Evolutionary conservation across 768 basidiomycete genomes (phyloP), one percentile per base, ranked within the genome.

Genomic region (Termitomyces heimii): DNA sequence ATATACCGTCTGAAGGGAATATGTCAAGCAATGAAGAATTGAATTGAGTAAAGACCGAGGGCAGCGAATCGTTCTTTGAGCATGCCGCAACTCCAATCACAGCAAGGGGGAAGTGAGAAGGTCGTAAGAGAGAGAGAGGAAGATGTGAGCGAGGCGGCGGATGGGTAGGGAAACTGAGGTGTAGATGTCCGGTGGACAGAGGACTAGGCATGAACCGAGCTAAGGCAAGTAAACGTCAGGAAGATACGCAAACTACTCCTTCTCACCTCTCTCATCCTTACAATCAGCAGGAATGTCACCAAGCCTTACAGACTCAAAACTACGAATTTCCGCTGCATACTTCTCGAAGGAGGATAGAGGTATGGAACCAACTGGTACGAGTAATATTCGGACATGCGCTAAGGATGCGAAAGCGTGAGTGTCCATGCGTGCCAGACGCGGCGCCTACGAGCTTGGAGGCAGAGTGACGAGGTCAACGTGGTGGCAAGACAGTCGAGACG

Each of bases 51-150:
- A 81, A 76, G 63, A 85, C 77, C 16, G 81, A 72, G 5, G 79
- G 68, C 26, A 84, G 67, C 4, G 83, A 71, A 55, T 84, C 79
- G 29, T 75, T 73, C 59, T 80, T 77, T 12, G 83, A 80, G 63
- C 82, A 88, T 31, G 85, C 81, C 26, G 93, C 85, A 32, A 99
- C 79, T 10, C 95, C 97, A 64, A 99, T 85, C 53, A 96, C 85
- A 22, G 89, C 93, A 18, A 98, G 74, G 2, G 94, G 86, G 59
- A 94, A 93, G 60, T 88, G 84, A 2, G 89, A 94, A 49, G 83
- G 83, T 42, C 85, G 83, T 61, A 98, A 76, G 45, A 95, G 78
- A 43, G 87, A 80, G 45, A 97, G 72, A 7, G 87, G 74, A 12
- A 77, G 65, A 62, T 93, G 85, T 29, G 86, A 81, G 56, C 74